Conservation (phyloP, 805 yeast species). For the Candida orba region DNA sequence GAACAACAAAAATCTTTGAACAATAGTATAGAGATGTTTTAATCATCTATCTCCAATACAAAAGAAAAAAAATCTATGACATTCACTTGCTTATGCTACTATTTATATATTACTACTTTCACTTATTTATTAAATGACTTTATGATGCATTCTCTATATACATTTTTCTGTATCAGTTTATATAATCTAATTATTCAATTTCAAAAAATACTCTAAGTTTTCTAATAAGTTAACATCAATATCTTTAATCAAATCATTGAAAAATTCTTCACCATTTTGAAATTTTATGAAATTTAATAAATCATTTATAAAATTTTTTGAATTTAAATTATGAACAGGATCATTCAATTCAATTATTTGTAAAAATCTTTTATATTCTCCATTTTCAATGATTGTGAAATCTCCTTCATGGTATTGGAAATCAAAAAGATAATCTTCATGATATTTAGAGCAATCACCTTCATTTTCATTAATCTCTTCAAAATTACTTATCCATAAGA, state of each 20-base stretch:
- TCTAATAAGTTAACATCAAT: slow-evolving; percentile 17
- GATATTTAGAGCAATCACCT: slow-evolving; percentile 54
- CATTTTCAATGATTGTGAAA: slow-evolving; percentile 24
- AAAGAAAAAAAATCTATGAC: too few species aligned
- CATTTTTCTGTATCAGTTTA: too few species aligned
- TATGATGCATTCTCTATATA: too few species aligned
- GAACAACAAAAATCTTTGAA: too few species aligned
- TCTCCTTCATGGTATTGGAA: slow-evolving; percentile 21
- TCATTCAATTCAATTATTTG: slow-evolving; percentile 33
- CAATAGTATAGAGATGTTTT: too few species aligned
- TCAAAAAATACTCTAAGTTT: slow-evolving; percentile 20
- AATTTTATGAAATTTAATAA: slow-evolving; percentile 13
- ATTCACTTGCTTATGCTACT: too few species aligned
- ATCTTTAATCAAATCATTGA: slow-evolving; percentile 3
- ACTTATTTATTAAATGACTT: background rate
- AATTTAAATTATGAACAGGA: slow-evolving; percentile 46
- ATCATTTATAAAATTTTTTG: slow-evolving; percentile 38
- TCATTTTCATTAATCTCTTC: slow-evolving; percentile 68
- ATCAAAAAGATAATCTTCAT: slow-evolving; percentile 31
- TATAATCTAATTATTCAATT: background rate
- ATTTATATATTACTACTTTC: background rate
- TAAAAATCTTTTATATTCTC: slow-evolving; percentile 39
- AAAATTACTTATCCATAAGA: slow-evolving; percentile 44
- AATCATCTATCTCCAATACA: too few species aligned
- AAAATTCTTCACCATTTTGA: slow-evolving; percentile 8